Percentiles rank a stretch among this genome's conserved stretches.
These are phyloP conservation scores for Neopestalotiopsis clavispora DNA, from an alignment of 2,329 filamentous ascomycete genomes.

Conservation along the genomic window DNA sequence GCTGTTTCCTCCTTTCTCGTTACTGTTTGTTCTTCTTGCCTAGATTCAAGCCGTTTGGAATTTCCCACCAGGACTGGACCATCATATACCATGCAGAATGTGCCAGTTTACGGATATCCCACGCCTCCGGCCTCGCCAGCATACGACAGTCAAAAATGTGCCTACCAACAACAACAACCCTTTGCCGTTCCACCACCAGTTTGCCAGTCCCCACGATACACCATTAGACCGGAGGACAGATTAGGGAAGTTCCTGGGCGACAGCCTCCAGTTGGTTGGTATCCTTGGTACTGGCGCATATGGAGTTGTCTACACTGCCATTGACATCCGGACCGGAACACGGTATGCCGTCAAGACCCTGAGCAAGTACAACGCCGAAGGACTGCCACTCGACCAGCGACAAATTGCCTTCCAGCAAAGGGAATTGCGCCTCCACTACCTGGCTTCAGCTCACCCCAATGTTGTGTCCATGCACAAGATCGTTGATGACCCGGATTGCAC, in stretches of 20 bases:
- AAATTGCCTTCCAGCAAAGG: conserved; percentile 87
- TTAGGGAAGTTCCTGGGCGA: conserved; percentile 84
- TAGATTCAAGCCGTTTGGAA: conserved; percentile 26
- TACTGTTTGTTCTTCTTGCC: conserved; percentile 30
- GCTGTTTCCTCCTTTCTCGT: conserved; percentile 39
- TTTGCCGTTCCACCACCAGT: conserved; percentile 39
- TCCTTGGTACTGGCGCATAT: conserved; percentile 93
- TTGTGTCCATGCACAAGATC: conserved; percentile 93
- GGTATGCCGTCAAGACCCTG: conserved; percentile 95
- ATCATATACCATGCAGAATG: conserved; percentile 62
- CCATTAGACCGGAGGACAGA: conserved; percentile 78
- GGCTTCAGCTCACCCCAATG: conserved; percentile 88
- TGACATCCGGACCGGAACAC: conserved; percentile 79
- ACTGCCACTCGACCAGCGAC: conserved; percentile 77
- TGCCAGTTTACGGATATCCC: conserved; percentile 60
- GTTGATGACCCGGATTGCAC: conserved; percentile 91
- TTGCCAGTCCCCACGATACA: conserved; percentile 51
- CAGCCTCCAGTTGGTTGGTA: conserved; percentile 80
- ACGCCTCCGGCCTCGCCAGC: conserved; percentile 62
- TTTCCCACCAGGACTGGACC: conserved; percentile 30
- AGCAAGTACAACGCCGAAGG: conserved; percentile 83
- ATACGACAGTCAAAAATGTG: conserved; percentile 55
- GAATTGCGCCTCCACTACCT: conserved; percentile 92
- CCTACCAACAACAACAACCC: conserved; percentile 39
- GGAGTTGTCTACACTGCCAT: conserved; percentile 92